Conservation (phyloP, 2,329 filamentous ascomycete genomes). For the Anisogramma anomala region DNA sequence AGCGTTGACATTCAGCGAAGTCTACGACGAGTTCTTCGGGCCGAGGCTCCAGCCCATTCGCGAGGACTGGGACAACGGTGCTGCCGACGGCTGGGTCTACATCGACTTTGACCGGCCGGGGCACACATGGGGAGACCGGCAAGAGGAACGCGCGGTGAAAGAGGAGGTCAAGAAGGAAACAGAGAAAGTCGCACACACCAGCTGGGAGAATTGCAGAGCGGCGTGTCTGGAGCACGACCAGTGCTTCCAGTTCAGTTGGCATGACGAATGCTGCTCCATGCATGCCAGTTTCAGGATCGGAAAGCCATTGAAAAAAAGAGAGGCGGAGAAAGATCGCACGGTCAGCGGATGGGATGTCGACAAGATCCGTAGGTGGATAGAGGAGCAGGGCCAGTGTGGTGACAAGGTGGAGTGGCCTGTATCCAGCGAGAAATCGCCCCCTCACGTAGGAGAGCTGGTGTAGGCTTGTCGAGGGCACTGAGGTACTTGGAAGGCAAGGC, state of each 20-base stretch:
- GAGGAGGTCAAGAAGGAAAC: slow-evolving; percentile 22
- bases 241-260: slow-evolving; percentile 33
- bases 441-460: no score
- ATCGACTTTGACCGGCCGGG: slow-evolving; percentile 21
- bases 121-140: slow-evolving; percentile 22
- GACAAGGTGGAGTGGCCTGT: slow-evolving; percentile 23
- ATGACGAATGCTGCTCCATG: slow-evolving; percentile 28
- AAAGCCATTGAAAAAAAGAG: slow-evolving; percentile 23
- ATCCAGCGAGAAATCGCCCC: no score
- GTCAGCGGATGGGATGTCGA: slow-evolving; percentile 32
- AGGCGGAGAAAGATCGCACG: slow-evolving; percentile 21
- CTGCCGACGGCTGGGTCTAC: slow-evolving; percentile 34
- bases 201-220: slow-evolving; percentile 30
- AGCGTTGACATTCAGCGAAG: slow-evolving; percentile 34
- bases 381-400: slow-evolving; percentile 25
- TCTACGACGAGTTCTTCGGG: slow-evolving; percentile 36
- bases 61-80: slow-evolving; percentile 44
- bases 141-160: slow-evolving; percentile 24
- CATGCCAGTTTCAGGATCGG: slow-evolving; percentile 28
- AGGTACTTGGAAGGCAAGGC: no score
- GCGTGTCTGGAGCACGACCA: slow-evolving; percentile 29
- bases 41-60: slow-evolving; percentile 27
- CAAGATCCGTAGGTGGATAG: slow-evolving; percentile 30
- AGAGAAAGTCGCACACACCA: slow-evolving; percentile 31
- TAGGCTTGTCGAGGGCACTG: no score